A percentile compares a stretch with the other conserved stretches of the same genome.
phyloP scores from a whole-genome alignment of 768 basidiomycete species.

The Lyophyllum atratum region DNA sequence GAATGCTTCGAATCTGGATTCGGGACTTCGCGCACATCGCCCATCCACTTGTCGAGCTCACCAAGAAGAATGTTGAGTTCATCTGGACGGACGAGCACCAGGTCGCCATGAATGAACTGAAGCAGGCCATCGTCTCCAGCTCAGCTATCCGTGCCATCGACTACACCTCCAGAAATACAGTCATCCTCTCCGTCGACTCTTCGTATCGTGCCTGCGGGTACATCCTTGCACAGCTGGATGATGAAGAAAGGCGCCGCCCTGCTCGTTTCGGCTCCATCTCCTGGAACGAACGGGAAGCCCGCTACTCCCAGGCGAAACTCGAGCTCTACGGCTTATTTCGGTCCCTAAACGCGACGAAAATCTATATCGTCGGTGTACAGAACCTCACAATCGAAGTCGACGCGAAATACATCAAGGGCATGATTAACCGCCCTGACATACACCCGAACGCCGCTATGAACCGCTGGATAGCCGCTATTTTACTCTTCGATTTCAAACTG shows the following conservation, averaged over 20 bases:
- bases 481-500: conserved; percentile 34
- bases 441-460: conserved; percentile 39
- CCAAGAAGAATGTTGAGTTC: not conserved
- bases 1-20: conserved; percentile 23
- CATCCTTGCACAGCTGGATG: not conserved
- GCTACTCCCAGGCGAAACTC: conserved; percentile 27
- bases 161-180: conserved; percentile 20
- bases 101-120: conserved; percentile 19
- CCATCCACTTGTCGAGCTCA: conserved; percentile 10
- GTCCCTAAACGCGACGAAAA: not conserved
- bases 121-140: conserved; percentile 15
- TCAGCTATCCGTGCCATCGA: conserved; percentile 14
- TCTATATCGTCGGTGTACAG: conserved; percentile 28
- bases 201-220: conserved; percentile 6
- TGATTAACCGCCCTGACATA: conserved; percentile 24
- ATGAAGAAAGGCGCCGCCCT: not conserved
- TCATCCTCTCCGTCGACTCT: conserved; percentile 32
- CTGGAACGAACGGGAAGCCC: conserved; percentile 21
- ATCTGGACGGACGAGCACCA: conserved; percentile 4
- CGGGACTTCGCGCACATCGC: conserved; percentile 11
- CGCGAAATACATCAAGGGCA: conserved; percentile 28
- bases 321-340: conserved; percentile 30
- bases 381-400: conserved; percentile 25
- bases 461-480: conserved; percentile 27
- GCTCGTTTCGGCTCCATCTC: conserved; percentile 8